phyloP scores from a whole-genome alignment of 305 asterid genomes.

The Solanum aculeatissimum region DNA sequence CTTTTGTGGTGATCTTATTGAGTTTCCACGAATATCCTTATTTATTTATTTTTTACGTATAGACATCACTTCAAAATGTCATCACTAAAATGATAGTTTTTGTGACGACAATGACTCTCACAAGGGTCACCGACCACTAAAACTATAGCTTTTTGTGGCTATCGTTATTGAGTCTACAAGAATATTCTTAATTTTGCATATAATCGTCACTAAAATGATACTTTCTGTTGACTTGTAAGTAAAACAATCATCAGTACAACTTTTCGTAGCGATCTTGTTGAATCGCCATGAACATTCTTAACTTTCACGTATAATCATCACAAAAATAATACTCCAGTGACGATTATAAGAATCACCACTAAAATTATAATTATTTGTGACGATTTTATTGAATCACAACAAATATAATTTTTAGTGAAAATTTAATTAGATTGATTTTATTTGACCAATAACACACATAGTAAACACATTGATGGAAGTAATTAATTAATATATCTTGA shows the following conservation, averaged over 20 bases:
- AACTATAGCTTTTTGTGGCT: background rate
- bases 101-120: background rate
- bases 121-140: background rate
- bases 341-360: background rate
- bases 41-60: background rate
- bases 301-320: background rate
- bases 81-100: background rate
- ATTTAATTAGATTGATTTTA: background rate
- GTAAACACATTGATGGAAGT: background rate
- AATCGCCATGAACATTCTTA: background rate
- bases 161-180: too few species aligned
- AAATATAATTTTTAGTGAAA: background rate
- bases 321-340: background rate
- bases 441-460: background rate
- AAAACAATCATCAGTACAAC: background rate
- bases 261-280: background rate
- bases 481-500: background rate
- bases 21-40: background rate
- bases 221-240: too few species aligned
- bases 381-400: background rate
- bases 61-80: background rate
- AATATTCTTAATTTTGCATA: too few species aligned
- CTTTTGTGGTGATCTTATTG: background rate
- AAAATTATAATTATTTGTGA: background rate
- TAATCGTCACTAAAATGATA: too few species aligned